Evolutionary conservation across 306 rosid genomes (phyloP).

Genomic region (Dryas drummondii): DNA sequence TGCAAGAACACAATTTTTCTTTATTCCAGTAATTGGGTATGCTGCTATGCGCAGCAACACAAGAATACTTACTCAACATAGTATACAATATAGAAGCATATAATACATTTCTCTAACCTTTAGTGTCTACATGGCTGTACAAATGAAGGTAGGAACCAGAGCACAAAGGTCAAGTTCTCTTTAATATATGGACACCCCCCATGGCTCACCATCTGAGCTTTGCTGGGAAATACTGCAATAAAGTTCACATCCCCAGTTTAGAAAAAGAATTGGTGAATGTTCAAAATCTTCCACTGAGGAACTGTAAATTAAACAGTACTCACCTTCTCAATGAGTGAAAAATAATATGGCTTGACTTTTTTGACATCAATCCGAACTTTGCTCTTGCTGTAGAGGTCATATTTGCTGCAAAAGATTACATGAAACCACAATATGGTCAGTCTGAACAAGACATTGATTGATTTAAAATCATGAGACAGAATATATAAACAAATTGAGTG

Average conservation of each 20-base stretch:
- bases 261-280: neutral
- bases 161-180: neutral
- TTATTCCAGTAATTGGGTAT: too few relatives aligned
- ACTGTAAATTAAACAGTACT: neutral
- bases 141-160: conserved; percentile 1
- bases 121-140: neutral
- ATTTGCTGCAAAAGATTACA: conserved; percentile 50
- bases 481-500: neutral
- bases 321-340: conserved; percentile 73
- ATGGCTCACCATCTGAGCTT: conserved; percentile 47
- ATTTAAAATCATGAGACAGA: neutral
- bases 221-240: conserved; percentile 50
- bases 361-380: conserved; percentile 57
- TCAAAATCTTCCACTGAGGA: neutral
- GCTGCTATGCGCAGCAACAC: too few relatives aligned
- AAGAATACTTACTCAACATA: too few relatives aligned
- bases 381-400: conserved; percentile 90
- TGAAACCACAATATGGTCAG: neutral
- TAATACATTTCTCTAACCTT: neutral
- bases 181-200: neutral
- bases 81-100: too few relatives aligned
- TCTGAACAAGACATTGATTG: neutral
- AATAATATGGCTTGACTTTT: conserved; percentile 71
- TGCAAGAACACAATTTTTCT: too few relatives aligned
- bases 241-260: neutral